Base-by-base conservation (phyloP, 2,329 filamentous ascomycete species). In the Septoria petroselini region DNA sequence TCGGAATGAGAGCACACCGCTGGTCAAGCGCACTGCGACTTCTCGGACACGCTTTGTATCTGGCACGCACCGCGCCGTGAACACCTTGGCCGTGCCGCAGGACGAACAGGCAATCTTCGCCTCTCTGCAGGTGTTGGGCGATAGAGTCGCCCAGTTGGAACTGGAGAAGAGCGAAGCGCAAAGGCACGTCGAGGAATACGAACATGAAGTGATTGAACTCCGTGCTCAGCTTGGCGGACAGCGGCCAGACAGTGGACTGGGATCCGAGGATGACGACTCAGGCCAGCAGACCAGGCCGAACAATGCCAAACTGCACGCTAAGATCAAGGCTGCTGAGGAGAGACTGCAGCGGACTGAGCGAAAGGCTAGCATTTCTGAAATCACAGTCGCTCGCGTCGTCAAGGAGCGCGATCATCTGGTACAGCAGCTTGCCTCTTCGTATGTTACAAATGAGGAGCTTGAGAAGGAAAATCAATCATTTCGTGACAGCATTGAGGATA, bases 401-500 rank as follows among this genome's bases (percentile, higher is more conserved):
- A 75, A 79, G 23, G 85, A 88, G 66, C 78, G 82, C 23, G 83
- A 87, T 58, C 80, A 81, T 39, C 78, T 84, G 30, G 73, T 85
- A 41, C 76, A 76, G 43, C 83, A 84, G 59, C 73, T 84, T 4
- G 78, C 79, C 21, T 75, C 81, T 42, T 82, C 82, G 3, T 83
- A 79, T 44, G 72, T 75, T 48, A 80, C 78, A 27, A 71, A 62
- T 14, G 80, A 83, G 39, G 73, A 72, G 58, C 58, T 76, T 25
- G 73, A 71, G 63, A 66, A 57, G 7, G 75, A 76, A 57, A 75
- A 74, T 48, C 65, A 71, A 38, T 77, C 84, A 37, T 81, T 86
- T 0, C 73, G 88, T 17, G 52, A 68, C 61, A 53, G 63, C 49
- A 52, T 70, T 39, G 52, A 67, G 9, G 52, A 84, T 2, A 76